These are phyloP conservation scores for Xerocomellus dryophilus DNA, from an alignment of 768 basidiomycete genomes.

Conservation along the genomic window DNA sequence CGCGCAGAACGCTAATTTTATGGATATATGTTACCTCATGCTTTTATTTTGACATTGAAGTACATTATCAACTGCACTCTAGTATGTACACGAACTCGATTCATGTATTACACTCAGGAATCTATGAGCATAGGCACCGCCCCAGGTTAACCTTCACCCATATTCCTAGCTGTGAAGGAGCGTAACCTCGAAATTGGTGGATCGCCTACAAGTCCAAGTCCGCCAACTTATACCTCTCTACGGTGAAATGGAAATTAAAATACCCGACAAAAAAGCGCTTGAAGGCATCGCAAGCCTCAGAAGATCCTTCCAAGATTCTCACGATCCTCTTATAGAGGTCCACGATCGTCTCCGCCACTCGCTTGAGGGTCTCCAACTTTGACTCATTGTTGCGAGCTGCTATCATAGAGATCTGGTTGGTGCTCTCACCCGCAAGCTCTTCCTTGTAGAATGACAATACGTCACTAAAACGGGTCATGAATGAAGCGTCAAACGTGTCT, in stretches of 20 bases:
- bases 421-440: conserved; percentile 22
- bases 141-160: too few relatives aligned
- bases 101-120: conserved; percentile 1
- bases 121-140: neutral
- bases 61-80: conserved; percentile 8
- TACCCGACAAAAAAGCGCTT: conserved; percentile 1
- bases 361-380: conserved; percentile 24
- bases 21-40: conserved; percentile 12
- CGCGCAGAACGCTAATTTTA: conserved; percentile 16
- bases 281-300: conserved; percentile 1
- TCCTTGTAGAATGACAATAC: neutral
- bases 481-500: too few relatives aligned
- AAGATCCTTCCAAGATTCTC: conserved; percentile 16
- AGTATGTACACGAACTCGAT: conserved; percentile 8
- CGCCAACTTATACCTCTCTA: conserved; percentile 17
- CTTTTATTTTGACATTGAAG: conserved; percentile 4
- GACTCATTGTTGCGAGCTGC: conserved; percentile 18
- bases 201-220: conserved; percentile 8
- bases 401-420: conserved; percentile 30
- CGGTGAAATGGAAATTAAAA: conserved; percentile 19
- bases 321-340: conserved; percentile 19
- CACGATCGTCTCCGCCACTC: conserved; percentile 14
- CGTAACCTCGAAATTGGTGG: neutral
- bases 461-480: conserved; percentile 9
- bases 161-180: too few relatives aligned